Conservation (phyloP, 2,329 filamentous ascomycete genomes). For the Pseudogymnoascus sp. region DNA sequence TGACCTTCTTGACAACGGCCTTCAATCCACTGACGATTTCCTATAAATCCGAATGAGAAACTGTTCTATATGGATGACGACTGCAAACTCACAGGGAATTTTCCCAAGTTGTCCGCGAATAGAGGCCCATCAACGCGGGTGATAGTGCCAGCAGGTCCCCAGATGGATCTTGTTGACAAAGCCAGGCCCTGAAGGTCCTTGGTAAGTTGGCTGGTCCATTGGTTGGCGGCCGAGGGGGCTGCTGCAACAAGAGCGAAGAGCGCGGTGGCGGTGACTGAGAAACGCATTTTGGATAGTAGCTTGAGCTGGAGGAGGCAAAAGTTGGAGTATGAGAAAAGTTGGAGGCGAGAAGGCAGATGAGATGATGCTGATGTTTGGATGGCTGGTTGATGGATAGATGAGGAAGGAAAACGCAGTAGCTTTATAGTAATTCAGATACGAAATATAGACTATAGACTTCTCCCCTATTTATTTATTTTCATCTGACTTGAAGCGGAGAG, state of each 20-base stretch:
- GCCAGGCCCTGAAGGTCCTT: constrained; percentile 1
- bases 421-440: neutral
- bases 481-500: neutral
- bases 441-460: neutral
- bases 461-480: neutral
- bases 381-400: neutral
- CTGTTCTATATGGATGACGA: neutral
- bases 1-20: neutral
- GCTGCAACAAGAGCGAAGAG: neutral
- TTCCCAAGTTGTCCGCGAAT: neutral
- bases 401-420: neutral
- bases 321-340: neutral
- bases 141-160: neutral
- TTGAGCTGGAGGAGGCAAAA: neutral
- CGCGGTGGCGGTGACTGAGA: neutral
- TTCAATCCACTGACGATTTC: neutral
- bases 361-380: neutral
- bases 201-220: neutral
- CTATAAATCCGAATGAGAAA: neutral
- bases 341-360: neutral
- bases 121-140: neutral
- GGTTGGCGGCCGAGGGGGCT: neutral
- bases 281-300: neutral
- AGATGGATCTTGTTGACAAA: neutral
- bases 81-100: neutral